Evolutionary conservation across 2,329 filamentous ascomycete species (phyloP).

Genomic region (Arthrinium puccinioides): DNA sequence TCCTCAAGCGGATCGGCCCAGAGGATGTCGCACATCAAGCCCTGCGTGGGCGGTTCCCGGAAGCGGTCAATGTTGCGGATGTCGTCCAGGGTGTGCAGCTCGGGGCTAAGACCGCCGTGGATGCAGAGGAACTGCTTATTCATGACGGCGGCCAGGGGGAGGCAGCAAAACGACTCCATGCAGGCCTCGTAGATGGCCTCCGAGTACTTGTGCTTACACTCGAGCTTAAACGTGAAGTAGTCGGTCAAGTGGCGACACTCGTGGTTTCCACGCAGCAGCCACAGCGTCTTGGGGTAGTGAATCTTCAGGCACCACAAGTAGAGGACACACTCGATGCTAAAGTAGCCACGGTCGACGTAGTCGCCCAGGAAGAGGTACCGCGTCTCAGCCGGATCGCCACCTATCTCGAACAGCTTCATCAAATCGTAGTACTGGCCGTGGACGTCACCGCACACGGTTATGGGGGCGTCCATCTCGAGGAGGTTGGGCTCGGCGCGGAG

Average conservation of each 20-base stretch:
- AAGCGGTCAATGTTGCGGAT: slow-evolving; percentile 95
- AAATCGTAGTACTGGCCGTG: slow-evolving; percentile 99
- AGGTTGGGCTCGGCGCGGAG: slow-evolving; percentile 88
- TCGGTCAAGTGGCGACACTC: slow-evolving; percentile 98
- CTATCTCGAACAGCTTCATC: slow-evolving; percentile 99
- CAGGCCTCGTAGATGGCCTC: slow-evolving; percentile 94
- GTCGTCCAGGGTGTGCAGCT: slow-evolving; percentile 92
- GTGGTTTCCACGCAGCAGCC: slow-evolving; percentile 95
- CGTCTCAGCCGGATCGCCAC: slow-evolving; percentile 92
- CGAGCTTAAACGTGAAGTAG: slow-evolving; percentile 99
- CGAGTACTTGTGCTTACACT: slow-evolving; percentile 99
- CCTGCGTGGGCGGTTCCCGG: slow-evolving; percentile 92
- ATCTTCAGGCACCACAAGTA: slow-evolving; percentile 99
- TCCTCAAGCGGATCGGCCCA: slow-evolving; percentile 98
- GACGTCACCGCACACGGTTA: slow-evolving; percentile 96
- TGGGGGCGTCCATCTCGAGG: slow-evolving; percentile 98
- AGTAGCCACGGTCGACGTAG: slow-evolving; percentile 97
- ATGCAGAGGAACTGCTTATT: slow-evolving; percentile 99
- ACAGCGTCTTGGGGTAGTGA: slow-evolving; percentile 95
- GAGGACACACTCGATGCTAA: slow-evolving; percentile 97
- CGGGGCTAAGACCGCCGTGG: slow-evolving; percentile 90
- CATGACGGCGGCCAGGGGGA: slow-evolving; percentile 95
- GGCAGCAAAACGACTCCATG: slow-evolving; percentile 94
- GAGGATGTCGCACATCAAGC: slow-evolving; percentile 97
- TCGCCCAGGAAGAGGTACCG: slow-evolving; percentile 95